Percentiles rank a stretch among this genome's conserved stretches.
phyloP scores from a whole-genome alignment of 208 protist species.

The Acanthamoeba healyi region DNA sequence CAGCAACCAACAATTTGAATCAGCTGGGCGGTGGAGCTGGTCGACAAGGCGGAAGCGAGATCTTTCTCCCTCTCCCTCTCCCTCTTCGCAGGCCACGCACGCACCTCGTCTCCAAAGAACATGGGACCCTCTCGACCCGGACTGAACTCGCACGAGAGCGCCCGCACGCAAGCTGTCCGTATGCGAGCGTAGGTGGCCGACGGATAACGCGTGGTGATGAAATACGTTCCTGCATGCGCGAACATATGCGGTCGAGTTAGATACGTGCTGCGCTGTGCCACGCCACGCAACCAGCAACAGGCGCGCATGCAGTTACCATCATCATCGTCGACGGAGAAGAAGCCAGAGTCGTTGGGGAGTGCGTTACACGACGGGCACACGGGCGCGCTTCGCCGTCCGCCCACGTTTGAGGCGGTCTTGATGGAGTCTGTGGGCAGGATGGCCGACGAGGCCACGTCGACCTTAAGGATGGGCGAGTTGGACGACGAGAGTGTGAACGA shows the following conservation, averaged over 20 bases:
- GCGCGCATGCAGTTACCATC: background rate
- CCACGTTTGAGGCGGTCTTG: background rate
- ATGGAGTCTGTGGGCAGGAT: background rate
- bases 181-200: conserved; percentile 46
- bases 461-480: conserved; percentile 48
- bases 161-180: conserved; percentile 58
- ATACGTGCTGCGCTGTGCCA: background rate
- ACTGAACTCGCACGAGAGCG: conserved; percentile 51
- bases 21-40: too few species aligned
- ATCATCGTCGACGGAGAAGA: conserved; percentile 60
- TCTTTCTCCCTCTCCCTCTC: too few species aligned
- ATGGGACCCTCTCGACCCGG: conserved; percentile 51
- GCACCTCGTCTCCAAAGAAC: conserved; percentile 67
- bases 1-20: too few species aligned
- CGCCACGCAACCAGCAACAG: background rate
- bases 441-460: background rate
- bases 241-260: too few species aligned
- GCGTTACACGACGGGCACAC: conserved; percentile 43
- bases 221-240: conserved; percentile 52
- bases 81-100: background rate
- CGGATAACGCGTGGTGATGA: conserved; percentile 44
- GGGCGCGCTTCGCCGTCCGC: background rate
- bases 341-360: conserved; percentile 51
- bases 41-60: background rate
- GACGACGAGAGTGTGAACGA: conserved; percentile 15